Conservation (phyloP, 176 grass and related monocot genomes). For the Juncus effusus region DNA sequence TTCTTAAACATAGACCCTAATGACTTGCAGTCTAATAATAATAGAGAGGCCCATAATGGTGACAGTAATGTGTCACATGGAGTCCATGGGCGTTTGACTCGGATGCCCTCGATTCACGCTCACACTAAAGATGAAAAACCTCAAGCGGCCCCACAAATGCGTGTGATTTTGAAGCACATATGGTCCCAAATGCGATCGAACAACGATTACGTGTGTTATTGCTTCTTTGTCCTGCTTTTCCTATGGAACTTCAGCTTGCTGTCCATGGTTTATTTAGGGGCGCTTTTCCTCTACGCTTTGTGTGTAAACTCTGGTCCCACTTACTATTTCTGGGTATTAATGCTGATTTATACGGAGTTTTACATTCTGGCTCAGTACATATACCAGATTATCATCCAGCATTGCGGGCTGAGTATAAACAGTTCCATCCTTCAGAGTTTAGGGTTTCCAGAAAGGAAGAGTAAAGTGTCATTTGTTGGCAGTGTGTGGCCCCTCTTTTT, state of each 20-base stretch:
- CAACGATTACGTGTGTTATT: constrained; percentile 98
- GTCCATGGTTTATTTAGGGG: constrained; percentile 91
- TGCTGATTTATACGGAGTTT: constrained; percentile 91
- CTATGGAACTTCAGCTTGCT: constrained; percentile 97
- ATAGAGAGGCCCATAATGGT: constrained; percentile 41
- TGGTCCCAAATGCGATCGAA: constrained; percentile 96
- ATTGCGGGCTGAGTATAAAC: constrained; percentile 82
- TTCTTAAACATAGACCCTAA: constrained; percentile 93
- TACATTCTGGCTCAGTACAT: constrained; percentile 92
- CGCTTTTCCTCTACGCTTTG: constrained; percentile 93
- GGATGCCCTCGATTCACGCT: constrained; percentile 60
- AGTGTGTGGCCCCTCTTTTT: constrained; percentile 88
- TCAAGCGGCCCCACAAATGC: constrained; percentile 54
- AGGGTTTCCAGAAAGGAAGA: constrained; percentile 82
- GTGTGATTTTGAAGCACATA: constrained; percentile 75
- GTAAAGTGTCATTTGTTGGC: constrained; percentile 91
- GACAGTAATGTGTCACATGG: constrained; percentile 24
- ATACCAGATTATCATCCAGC: constrained; percentile 98
- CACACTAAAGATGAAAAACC: constrained; percentile 28
- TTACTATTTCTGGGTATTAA: constrained; percentile 91
- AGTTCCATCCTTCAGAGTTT: constrained; percentile 67
- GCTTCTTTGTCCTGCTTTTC: constrained; percentile 87
- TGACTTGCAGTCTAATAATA: constrained; percentile 47
- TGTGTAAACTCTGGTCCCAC: constrained; percentile 92
- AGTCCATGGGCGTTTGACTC: constrained; percentile 43